phyloP scores from a whole-genome alignment of 768 basidiomycete genomes.

The Favolaschia claudopus region DNA sequence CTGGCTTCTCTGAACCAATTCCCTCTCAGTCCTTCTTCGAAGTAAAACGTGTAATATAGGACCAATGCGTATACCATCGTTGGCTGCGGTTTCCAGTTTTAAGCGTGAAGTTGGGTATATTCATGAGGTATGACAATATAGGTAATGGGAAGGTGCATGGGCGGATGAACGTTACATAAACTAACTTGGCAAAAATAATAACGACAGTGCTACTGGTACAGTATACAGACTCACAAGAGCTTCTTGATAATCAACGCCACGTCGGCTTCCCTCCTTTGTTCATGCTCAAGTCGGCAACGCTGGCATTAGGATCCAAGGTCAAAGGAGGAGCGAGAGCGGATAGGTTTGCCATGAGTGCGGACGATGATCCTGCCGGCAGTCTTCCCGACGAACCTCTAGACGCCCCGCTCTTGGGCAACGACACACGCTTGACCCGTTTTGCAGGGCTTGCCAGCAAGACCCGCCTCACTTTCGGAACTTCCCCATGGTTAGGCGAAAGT shows the following conservation, averaged over 20 bases:
- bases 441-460: slow-evolving; percentile 60
- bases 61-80: slow-evolving; percentile 15
- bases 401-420: slow-evolving; percentile 48
- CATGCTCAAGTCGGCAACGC: slow-evolving; percentile 59
- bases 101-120: slow-evolving; percentile 32
- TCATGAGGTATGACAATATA: slow-evolving; percentile 11
- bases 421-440: slow-evolving; percentile 66
- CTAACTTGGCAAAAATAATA: slow-evolving; percentile 19
- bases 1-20: slow-evolving; percentile 15
- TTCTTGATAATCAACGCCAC: slow-evolving; percentile 63
- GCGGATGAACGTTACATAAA: slow-evolving; percentile 22
- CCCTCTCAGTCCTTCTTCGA: slow-evolving; percentile 81
- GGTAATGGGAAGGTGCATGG: slow-evolving; percentile 24
- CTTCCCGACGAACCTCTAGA: slow-evolving; percentile 3
- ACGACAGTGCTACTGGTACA: slow-evolving; percentile 19
- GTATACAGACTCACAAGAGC: slow-evolving; percentile 21
- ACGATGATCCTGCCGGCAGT: slow-evolving; percentile 26
- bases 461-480: slow-evolving; percentile 49
- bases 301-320: slow-evolving; percentile 50
- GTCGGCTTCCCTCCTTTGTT: slow-evolving; percentile 55
- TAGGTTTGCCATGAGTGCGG: slow-evolving; percentile 38
- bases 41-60: slow-evolving; percentile 86
- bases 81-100: slow-evolving; percentile 3
- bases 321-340: slow-evolving; percentile 36
- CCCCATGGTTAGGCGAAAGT: slow-evolving; percentile 55